Evolutionary conservation across 805 yeast species (phyloP).

Genomic region (Wickerhamomyces chambardii): DNA sequence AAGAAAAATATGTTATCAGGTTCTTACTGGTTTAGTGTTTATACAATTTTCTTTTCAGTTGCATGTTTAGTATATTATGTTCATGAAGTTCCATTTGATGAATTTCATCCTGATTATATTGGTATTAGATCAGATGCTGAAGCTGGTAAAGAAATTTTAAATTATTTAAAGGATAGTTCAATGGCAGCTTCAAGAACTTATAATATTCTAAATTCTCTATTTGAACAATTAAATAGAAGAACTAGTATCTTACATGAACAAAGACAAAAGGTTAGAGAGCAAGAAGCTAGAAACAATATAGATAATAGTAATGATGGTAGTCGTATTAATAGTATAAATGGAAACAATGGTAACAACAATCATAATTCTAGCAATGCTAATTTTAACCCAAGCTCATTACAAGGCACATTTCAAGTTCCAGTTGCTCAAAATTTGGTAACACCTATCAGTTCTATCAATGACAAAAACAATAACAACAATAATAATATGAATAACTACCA

Average conservation of each 20-base stretch:
- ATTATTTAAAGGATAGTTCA: slow-evolving; percentile 61
- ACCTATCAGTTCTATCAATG: not conserved
- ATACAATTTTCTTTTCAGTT: slow-evolving; percentile 81
- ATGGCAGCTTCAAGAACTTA: slow-evolving; percentile 77
- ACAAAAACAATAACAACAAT: not conserved
- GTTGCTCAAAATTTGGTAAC: slow-evolving; percentile 17
- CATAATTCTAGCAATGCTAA: slow-evolving; percentile 1
- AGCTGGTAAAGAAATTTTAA: slow-evolving; percentile 67
- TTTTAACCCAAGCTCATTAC: slow-evolving; percentile 3
- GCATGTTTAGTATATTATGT: slow-evolving; percentile 79
- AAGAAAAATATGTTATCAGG: slow-evolving; percentile 65
- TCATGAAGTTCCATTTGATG: slow-evolving; percentile 42
- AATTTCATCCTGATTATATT: slow-evolving; percentile 41
- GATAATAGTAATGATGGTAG: slow-evolving; percentile 7
- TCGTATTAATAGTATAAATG: slow-evolving; percentile 3
- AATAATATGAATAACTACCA: too few species aligned
- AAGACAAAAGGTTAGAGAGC: slow-evolving; percentile 9
- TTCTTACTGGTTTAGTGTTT: slow-evolving; percentile 87
- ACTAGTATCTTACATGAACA: slow-evolving; percentile 41
- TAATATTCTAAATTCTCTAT: slow-evolving; percentile 68
- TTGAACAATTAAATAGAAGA: slow-evolving; percentile 67
- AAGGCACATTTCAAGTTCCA: slow-evolving; percentile 9
- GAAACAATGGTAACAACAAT: slow-evolving; percentile 1
- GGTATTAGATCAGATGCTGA: slow-evolving; percentile 71
- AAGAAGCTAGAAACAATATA: slow-evolving; percentile 6